A percentile compares a stretch with the other conserved stretches of the same genome.
Conservation (phyloP, 257 asterid species). For the Lithospermum erythrorhizon region DNA sequence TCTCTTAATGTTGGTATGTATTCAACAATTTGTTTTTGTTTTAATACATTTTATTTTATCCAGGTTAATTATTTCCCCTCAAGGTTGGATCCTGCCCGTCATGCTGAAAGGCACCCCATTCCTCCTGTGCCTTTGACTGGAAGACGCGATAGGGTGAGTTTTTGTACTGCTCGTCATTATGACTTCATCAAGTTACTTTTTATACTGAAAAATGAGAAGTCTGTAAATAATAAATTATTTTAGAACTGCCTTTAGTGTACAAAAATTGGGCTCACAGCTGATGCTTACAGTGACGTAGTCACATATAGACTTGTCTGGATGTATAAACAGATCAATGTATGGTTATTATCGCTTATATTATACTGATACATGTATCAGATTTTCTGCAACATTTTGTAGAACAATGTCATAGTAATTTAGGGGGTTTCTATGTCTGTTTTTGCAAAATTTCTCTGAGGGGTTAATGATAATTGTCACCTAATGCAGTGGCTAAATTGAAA, state of each 20-base stretch:
- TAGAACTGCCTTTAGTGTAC: not conserved
- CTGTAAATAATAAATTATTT: no score
- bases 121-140: constrained; percentile 29
- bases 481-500: constrained; percentile 29
- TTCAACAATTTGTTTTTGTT: not conserved
- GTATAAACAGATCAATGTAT: no score
- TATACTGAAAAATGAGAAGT: not conserved
- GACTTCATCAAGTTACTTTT: not conserved
- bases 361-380: not conserved
- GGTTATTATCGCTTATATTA: not conserved
- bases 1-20: not conserved
- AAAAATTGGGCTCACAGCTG: not conserved
- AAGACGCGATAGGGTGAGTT: constrained; percentile 30
- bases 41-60: not conserved
- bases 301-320: not conserved
- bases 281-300: no score
- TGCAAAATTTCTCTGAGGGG: not conserved
- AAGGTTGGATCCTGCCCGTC: constrained; percentile 33
- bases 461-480: not conserved
- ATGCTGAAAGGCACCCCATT: constrained; percentile 33
- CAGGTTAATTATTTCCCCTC: constrained; percentile 43
- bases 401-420: not conserved
- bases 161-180: not conserved
- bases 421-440: no score
- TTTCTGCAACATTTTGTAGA: not conserved